Evolutionary conservation across 495 filamentous ascomycete species (phyloP).

Genomic region (Xylaria sp.): DNA sequence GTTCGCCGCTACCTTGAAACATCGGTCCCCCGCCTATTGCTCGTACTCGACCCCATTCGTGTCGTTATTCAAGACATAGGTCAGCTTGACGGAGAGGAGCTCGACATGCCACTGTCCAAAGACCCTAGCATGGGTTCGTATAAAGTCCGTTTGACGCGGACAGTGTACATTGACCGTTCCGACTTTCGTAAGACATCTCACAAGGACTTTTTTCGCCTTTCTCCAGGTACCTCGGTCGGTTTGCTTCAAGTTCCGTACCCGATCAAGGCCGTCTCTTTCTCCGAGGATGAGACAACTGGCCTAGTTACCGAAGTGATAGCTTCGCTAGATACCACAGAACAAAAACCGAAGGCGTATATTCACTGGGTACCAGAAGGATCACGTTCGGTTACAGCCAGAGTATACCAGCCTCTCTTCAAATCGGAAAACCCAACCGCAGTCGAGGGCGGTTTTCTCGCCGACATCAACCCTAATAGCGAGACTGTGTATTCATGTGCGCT

Average conservation of each 20-base stretch:
- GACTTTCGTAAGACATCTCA: constrained; percentile 75
- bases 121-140: constrained; percentile 67
- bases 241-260: constrained; percentile 70
- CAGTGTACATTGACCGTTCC: constrained; percentile 74
- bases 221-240: constrained; percentile 74
- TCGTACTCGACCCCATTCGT: constrained; percentile 81
- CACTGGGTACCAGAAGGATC: constrained; percentile 66
- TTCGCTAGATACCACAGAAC: constrained; percentile 48
- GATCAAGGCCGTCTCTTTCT: constrained; percentile 58
- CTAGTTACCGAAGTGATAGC: constrained; percentile 32
- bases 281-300: constrained; percentile 20
- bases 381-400: constrained; percentile 58
- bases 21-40: constrained; percentile 85
- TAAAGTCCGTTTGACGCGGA: constrained; percentile 31
- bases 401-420: constrained; percentile 74
- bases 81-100: constrained; percentile 58
- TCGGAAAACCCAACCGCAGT: constrained; percentile 65
- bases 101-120: constrained; percentile 78
- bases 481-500: neutral
- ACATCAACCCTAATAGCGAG: constrained; percentile 36
- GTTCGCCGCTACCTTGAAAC: constrained; percentile 83
- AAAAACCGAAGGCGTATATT: constrained; percentile 71
- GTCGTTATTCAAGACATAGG: constrained; percentile 81
- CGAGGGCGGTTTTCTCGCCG: constrained; percentile 65
- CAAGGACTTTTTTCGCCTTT: constrained; percentile 75